Evolutionary conservation across 257 asterid genomes (phyloP).

Genomic region (Nicotiana knightiana): DNA sequence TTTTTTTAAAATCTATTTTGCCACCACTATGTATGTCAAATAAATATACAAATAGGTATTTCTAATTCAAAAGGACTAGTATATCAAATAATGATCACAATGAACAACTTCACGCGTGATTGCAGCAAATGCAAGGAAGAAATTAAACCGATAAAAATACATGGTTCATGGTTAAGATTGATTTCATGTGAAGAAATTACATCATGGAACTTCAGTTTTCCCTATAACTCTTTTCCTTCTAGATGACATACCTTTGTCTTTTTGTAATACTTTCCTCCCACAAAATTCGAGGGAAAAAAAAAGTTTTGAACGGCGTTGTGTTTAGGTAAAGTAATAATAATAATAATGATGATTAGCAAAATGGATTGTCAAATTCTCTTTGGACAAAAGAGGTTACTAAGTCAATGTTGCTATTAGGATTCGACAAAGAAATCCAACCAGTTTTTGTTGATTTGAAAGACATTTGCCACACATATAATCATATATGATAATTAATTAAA

Average conservation of each 20-base stretch:
- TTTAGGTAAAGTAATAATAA: not conserved
- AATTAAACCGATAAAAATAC: not conserved
- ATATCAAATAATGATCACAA: too few relatives aligned
- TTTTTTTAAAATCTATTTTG: too few relatives aligned
- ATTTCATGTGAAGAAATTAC: not conserved
- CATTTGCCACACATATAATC: not conserved
- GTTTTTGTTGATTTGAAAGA: not conserved
- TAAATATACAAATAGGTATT: too few relatives aligned
- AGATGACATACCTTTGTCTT: not conserved
- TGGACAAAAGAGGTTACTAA: not conserved
- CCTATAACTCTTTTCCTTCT: not conserved
- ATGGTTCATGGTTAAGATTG: not conserved
- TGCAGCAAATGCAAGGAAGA: not conserved
- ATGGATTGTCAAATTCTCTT: not conserved
- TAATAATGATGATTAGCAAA: not conserved
- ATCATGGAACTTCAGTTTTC: not conserved
- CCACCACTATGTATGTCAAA: too few relatives aligned
- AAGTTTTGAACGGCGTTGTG: not conserved
- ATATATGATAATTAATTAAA: not conserved
- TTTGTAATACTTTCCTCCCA: not conserved
- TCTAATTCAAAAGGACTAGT: too few relatives aligned
- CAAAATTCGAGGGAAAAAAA: not conserved
- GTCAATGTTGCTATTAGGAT: not conserved
- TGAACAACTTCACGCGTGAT: too few relatives aligned
- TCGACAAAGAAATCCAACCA: conserved; percentile 9